Evolutionary conservation across 2,329 filamentous ascomycete genomes (phyloP).

Genomic region (Neurospora sp.): DNA sequence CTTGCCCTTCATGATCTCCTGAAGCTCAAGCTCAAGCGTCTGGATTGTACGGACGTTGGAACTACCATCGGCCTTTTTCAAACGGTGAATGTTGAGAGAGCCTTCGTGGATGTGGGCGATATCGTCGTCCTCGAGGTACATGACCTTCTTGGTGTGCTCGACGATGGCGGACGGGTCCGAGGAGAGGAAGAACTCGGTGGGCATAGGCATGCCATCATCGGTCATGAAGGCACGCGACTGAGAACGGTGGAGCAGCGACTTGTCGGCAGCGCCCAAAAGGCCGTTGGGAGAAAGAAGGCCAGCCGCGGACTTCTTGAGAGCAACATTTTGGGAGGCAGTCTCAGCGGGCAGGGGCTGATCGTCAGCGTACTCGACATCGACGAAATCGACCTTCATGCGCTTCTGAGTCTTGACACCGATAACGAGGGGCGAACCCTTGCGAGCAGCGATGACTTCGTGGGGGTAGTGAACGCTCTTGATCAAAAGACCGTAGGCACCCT

Average conservation of each 20-base stretch:
- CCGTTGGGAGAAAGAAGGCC: conserved; percentile 57
- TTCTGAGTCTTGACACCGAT: conserved; percentile 94
- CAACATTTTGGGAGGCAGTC: conserved; percentile 90
- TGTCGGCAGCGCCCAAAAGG: conserved; percentile 84
- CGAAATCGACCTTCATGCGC: conserved; percentile 99
- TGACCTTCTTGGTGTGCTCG: conserved; percentile 99
- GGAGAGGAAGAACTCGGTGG: conserved; percentile 97
- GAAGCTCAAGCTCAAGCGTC: conserved; percentile 95
- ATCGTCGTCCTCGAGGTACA: conserved; percentile 98
- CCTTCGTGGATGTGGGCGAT: conserved; percentile 99
- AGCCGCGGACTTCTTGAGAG: conserved; percentile 83
- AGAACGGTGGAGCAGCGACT: conserved; percentile 94
- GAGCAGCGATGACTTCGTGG: conserved; percentile 93
- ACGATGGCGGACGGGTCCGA: conserved; percentile 97
- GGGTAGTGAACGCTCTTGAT: conserved; percentile 99
- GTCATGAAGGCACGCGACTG: conserved; percentile 98
- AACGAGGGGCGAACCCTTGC: conserved; percentile 95
- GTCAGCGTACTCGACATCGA: conserved; percentile 94
- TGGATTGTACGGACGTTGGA: conserved; percentile 97
- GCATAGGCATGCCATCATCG: conserved; percentile 95
- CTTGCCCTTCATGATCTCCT: conserved; percentile 99
- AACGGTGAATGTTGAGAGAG: conserved; percentile 95
- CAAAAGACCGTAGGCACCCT: conserved; percentile 93
- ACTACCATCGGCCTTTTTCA: conserved; percentile 92
- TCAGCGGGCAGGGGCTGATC: conserved; percentile 85